These are phyloP conservation scores for Phytopythium delawarense DNA, from an alignment of 352 stramenopile species.

Conservation along the genomic window DNA sequence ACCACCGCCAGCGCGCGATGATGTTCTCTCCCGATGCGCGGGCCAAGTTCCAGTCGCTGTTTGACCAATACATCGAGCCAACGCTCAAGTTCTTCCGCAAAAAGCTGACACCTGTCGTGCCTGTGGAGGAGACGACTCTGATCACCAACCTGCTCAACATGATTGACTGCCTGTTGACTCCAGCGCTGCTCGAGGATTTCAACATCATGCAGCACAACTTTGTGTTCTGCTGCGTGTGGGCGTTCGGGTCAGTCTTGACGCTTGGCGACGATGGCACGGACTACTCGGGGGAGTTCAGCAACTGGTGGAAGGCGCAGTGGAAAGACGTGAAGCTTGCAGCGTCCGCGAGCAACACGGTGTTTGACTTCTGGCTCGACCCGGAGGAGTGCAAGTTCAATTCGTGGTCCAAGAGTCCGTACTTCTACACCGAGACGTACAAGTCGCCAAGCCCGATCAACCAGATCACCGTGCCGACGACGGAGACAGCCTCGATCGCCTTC, in stretches of 20 bases:
- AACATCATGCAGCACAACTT: slow-evolving; percentile 91
- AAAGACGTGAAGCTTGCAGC: slow-evolving; percentile 94
- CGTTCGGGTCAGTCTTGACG: slow-evolving; percentile 91
- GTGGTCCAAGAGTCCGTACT: slow-evolving; percentile 95
- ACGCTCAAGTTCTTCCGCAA: slow-evolving; percentile 94
- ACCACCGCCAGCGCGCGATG: slow-evolving; percentile 71
- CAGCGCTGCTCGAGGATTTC: slow-evolving; percentile 68
- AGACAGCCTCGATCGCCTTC: slow-evolving; percentile 94
- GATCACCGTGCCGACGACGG: slow-evolving; percentile 92
- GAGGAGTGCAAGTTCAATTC: slow-evolving; percentile 90
- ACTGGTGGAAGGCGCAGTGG: slow-evolving; percentile 95
- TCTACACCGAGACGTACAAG: slow-evolving; percentile 89
- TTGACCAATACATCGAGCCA: slow-evolving; percentile 90
- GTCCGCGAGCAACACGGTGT: slow-evolving; percentile 92
- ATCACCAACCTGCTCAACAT: slow-evolving; percentile 93
- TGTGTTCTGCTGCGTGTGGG: slow-evolving; percentile 95
- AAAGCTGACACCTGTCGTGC: slow-evolving; percentile 89
- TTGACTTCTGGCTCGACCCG: slow-evolving; percentile 96
- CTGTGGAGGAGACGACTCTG: slow-evolving; percentile 92
- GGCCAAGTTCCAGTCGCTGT: slow-evolving; percentile 81
- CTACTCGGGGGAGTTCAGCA: slow-evolving; percentile 93
- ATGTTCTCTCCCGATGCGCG: slow-evolving; percentile 75
- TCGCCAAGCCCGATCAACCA: slow-evolving; percentile 85
- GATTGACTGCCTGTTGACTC: slow-evolving; percentile 90
- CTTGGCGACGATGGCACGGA: slow-evolving; percentile 93